These are phyloP conservation scores for Fusarium foetens DNA, from an alignment of 2,329 filamentous ascomycete species.

Conservation along the genomic window DNA sequence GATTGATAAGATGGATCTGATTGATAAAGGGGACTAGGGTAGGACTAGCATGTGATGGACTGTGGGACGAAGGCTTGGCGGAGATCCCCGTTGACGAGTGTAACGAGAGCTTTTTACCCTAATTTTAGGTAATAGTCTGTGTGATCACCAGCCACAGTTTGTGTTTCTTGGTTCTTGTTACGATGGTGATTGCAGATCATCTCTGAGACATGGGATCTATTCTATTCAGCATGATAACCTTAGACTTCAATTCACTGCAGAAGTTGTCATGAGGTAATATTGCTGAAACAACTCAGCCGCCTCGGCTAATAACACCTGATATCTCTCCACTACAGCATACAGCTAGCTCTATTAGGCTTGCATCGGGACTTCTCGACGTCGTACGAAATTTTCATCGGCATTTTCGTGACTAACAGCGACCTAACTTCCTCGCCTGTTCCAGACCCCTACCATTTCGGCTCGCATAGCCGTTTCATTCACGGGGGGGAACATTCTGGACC, in stretches of 20 bases:
- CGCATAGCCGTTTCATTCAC: background rate
- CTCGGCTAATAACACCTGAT: background rate
- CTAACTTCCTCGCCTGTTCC: background rate
- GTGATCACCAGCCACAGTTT: background rate
- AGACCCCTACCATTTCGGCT: background rate
- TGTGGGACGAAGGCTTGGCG: background rate
- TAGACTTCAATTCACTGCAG: background rate
- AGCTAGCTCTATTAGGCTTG: background rate
- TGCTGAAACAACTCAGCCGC: background rate
- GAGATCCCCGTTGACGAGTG: background rate
- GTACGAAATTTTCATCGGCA: background rate
- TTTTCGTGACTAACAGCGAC: background rate
- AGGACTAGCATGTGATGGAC: background rate
- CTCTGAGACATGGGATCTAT: background rate
- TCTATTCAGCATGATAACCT: fast-evolving
- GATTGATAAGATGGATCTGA: conserved; percentile 9
- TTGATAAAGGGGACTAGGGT: background rate
- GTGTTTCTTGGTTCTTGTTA: background rate
- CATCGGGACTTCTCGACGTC: background rate
- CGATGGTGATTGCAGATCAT: background rate
- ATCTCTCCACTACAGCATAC: background rate
- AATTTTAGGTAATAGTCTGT: background rate
- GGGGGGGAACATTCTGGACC: background rate
- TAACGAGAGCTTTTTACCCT: background rate
- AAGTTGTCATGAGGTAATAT: background rate